Percentiles rank a stretch among this genome's conserved stretches.
Conservation (phyloP, 306 rosid genomes). For the Clitoria ternatea region DNA sequence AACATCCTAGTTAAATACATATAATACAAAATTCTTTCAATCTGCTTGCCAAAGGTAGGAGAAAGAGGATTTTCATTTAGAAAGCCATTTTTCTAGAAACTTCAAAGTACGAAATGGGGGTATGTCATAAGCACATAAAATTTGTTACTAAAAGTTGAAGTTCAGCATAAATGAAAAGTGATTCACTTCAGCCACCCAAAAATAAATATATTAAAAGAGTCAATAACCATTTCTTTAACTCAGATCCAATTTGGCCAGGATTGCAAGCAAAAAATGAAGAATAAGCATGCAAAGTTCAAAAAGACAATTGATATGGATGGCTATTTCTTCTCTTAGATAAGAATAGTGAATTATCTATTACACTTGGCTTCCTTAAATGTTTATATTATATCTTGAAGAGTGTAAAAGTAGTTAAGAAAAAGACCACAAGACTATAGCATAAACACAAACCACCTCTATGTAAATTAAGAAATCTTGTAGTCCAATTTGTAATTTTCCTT, state of each 20-base stretch:
- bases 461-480: slow-evolving; percentile 91
- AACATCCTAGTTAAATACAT: not conserved
- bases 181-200: not conserved
- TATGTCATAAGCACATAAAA: not conserved
- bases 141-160: not conserved
- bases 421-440: not conserved
- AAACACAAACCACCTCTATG: slow-evolving; percentile 56
- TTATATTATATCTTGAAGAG: not conserved
- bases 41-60: not conserved
- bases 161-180: not conserved
- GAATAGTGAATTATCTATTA: not conserved
- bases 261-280: not conserved
- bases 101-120: not conserved
- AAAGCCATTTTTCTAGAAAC: not conserved
- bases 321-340: not conserved
- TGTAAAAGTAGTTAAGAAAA: not conserved
- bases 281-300: slow-evolving; percentile 3
- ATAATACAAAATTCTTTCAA: not conserved
- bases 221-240: not conserved
- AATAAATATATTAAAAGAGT: not conserved
- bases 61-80: not conserved
- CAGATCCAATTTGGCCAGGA: not conserved
- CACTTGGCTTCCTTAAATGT: not conserved
- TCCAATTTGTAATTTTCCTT: slow-evolving; percentile 60
- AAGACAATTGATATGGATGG: not conserved